These are phyloP conservation scores for Talaromyces stipitatus DNA, from an alignment of 495 filamentous ascomycete species.

Conservation along the genomic window DNA sequence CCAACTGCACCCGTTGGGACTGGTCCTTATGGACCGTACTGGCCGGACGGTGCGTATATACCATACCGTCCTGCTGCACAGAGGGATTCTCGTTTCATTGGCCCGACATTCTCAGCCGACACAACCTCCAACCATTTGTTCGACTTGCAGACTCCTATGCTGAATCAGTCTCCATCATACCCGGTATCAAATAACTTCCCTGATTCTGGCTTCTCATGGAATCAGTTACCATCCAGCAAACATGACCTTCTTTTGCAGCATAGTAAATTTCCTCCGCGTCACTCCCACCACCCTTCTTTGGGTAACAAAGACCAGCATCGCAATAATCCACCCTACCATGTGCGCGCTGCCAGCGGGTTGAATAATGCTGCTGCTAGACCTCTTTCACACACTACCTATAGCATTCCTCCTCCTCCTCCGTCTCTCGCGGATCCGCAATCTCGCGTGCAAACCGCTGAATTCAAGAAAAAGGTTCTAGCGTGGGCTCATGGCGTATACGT, in stretches of 20 bases:
- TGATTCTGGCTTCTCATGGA: conserved; percentile 26
- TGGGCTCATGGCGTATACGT: conserved; percentile 87
- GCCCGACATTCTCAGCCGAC: conserved; percentile 12
- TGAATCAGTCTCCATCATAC: conserved; percentile 19
- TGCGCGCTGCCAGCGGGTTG: conserved; percentile 7
- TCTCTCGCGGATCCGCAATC: conserved; percentile 4
- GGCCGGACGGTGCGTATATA: conserved; percentile 68
- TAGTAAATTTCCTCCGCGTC: conserved; percentile 32
- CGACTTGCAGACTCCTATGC: conserved; percentile 21
- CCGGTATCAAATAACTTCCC: conserved; percentile 16
- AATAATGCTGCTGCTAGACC: background rate
- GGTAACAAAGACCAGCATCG: conserved; percentile 12
- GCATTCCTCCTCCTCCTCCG: background rate
- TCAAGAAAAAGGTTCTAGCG: conserved; percentile 72
- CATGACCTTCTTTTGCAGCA: conserved; percentile 25
- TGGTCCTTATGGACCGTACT: conserved; percentile 66
- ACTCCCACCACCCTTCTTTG: conserved; percentile 27
- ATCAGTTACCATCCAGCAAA: conserved; percentile 18
- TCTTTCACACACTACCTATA: background rate
- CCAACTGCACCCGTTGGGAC: conserved; percentile 69
- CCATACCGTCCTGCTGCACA: conserved; percentile 66
- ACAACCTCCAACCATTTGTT: conserved; percentile 17
- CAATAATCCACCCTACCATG: conserved; percentile 28
- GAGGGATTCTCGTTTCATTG: conserved; percentile 47
- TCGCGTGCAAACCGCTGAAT: conserved; percentile 45